These are phyloP conservation scores for Polysphondylium violaceum DNA, from an alignment of 78 protist genomes.

Conservation along the genomic window DNA sequence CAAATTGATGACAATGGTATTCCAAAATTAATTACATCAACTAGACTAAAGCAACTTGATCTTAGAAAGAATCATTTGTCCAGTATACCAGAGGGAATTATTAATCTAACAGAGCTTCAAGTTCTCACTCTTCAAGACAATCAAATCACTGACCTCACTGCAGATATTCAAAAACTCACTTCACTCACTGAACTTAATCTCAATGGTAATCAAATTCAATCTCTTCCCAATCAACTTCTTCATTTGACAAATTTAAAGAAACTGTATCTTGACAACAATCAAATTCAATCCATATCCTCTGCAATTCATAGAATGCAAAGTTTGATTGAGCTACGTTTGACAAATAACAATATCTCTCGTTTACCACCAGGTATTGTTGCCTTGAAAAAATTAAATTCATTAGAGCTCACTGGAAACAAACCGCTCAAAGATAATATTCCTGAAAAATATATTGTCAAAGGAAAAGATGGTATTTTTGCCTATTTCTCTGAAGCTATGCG, in stretches of 20 bases:
- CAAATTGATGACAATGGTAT: conserved; percentile 48
- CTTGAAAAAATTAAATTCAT: conserved; percentile 33
- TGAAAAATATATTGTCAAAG: conserved; percentile 38
- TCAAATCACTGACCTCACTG: conserved; percentile 21
- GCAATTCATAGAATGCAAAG: conserved; percentile 77
- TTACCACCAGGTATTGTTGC: conserved; percentile 79
- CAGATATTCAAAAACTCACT: conserved; percentile 39
- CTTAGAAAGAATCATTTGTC: conserved; percentile 21
- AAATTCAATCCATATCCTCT: conserved; percentile 43
- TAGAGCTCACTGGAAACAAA: conserved; percentile 50
- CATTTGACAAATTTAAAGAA: conserved; percentile 44
- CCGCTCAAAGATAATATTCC: conserved; percentile 60
- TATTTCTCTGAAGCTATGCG: conserved; percentile 68
- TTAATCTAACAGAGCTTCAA: conserved; percentile 39
- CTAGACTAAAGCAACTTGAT: conserved; percentile 32
- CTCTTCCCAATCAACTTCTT: conserved; percentile 40
- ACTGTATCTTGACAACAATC: conserved; percentile 62
- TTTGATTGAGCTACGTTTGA: conserved; percentile 39
- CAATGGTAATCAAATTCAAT: conserved; percentile 39
- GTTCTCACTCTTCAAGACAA: conserved; percentile 47
- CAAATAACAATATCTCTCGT: conserved; percentile 58
- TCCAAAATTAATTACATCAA: conserved; percentile 6
- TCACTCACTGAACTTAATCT: conserved; percentile 36
- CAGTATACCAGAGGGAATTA: conserved; percentile 44
- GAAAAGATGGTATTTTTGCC: conserved; percentile 62